A percentile compares a stretch with the other conserved stretches of the same genome.
These are phyloP conservation scores for Penicillium sp. DNA, from an alignment of 2,329 filamentous ascomycete genomes.

Conservation along the genomic window DNA sequence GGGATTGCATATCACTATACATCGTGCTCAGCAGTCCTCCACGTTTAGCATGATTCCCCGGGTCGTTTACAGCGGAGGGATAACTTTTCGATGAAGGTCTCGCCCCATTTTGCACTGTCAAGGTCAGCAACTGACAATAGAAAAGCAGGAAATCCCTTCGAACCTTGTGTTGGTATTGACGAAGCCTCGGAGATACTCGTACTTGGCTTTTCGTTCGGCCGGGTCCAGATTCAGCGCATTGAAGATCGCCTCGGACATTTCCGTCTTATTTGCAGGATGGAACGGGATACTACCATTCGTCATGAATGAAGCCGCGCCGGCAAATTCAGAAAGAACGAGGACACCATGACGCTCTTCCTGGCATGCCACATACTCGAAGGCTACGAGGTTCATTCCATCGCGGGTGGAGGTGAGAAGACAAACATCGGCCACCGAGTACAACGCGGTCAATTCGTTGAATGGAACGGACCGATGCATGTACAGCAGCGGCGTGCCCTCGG, in stretches of 20 bases:
- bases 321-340: slow-evolving; percentile 89
- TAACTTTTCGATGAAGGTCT: slow-evolving; percentile 24
- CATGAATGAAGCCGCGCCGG: slow-evolving; percentile 83
- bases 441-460: slow-evolving; percentile 87
- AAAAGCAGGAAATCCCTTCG: slow-evolving; percentile 8
- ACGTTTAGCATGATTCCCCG: slow-evolving; percentile 3
- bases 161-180: slow-evolving; percentile 82
- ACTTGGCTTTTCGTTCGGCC: slow-evolving; percentile 70
- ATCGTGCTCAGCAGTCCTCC: background rate
- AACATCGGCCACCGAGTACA: slow-evolving; percentile 80
- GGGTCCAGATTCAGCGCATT: slow-evolving; percentile 78
- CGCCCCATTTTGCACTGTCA: slow-evolving; percentile 28
- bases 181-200: slow-evolving; percentile 75
- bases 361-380: slow-evolving; percentile 91
- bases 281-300: slow-evolving; percentile 73
- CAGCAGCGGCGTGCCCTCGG: slow-evolving; percentile 92
- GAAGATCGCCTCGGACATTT: slow-evolving; percentile 77
- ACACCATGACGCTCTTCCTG: slow-evolving; percentile 78
- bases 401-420: slow-evolving; percentile 82
- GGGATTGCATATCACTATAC: background rate
- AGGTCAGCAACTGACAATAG: background rate
- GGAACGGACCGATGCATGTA: slow-evolving; percentile 87
- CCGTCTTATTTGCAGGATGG: slow-evolving; percentile 92
- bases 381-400: slow-evolving; percentile 95
- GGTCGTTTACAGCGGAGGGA: slow-evolving; percentile 12